Conservation (phyloP, 805 yeast genomes). For the Cephaloascus albidus region DNA sequence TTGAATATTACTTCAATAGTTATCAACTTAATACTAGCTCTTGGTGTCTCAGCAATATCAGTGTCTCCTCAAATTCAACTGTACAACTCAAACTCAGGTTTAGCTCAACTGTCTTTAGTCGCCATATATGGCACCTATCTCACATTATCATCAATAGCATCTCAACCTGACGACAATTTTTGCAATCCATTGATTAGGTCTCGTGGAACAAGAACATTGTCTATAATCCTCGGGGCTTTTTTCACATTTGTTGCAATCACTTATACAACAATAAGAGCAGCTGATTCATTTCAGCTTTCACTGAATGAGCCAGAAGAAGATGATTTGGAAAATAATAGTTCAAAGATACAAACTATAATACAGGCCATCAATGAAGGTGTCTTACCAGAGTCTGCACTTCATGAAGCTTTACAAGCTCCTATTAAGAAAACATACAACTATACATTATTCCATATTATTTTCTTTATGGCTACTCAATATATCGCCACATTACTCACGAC, state of each 20-base stretch:
- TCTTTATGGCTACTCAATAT: constrained; percentile 94
- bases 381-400: constrained; percentile 83
- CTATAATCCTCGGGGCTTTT: constrained; percentile 81
- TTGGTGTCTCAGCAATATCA: constrained; percentile 61
- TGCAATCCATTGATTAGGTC: constrained; percentile 92
- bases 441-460: constrained; percentile 80
- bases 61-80: constrained; percentile 83
- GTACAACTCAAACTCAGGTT: constrained; percentile 87
- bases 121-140: constrained; percentile 87
- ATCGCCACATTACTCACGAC: constrained; percentile 89
- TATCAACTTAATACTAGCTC: constrained; percentile 57
- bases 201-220: constrained; percentile 80
- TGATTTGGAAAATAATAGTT: not conserved
- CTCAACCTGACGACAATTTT: constrained; percentile 89
- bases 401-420: constrained; percentile 36
- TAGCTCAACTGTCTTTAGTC: constrained; percentile 96
- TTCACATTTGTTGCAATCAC: constrained; percentile 95
- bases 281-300: constrained; percentile 31
- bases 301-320: not conserved
- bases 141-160: constrained; percentile 84
- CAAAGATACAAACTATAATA: constrained; percentile 75
- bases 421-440: constrained; percentile 55
- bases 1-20: constrained; percentile 87
- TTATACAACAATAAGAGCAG: constrained; percentile 95
- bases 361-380: constrained; percentile 97